Percentiles rank a stretch among this genome's conserved stretches.
Evolutionary conservation across 305 asterid species (phyloP).

Genomic region (Solanum hybrid): DNA sequence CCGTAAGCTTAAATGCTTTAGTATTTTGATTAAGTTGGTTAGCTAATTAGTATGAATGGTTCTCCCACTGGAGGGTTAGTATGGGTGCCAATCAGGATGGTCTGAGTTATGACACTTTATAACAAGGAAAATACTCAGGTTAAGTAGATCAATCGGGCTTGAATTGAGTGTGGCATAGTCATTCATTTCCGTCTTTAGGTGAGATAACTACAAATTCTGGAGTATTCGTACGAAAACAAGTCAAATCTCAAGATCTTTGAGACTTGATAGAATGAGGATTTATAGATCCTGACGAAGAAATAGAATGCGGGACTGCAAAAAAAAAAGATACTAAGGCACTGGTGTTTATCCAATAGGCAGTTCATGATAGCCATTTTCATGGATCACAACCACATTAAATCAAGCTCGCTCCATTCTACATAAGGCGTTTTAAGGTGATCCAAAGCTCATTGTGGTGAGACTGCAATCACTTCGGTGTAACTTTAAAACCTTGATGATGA

Average conservation of each 20-base stretch:
- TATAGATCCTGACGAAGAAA: neutral
- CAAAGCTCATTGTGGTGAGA: constrained; percentile 3
- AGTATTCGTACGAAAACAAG: neutral
- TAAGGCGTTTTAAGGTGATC: constrained; percentile 1
- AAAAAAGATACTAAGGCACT: neutral
- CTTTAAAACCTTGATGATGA: too few relatives aligned
- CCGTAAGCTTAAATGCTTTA: too few relatives aligned
- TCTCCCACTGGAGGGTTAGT: too few relatives aligned
- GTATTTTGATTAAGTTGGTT: too few relatives aligned
- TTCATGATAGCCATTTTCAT: neutral
- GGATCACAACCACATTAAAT: neutral
- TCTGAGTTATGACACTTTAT: too few relatives aligned
- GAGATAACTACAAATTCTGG: neutral
- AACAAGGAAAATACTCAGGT: too few relatives aligned
- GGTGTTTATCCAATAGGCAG: neutral
- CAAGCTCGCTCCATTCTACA: neutral
- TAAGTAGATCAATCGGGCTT: too few relatives aligned
- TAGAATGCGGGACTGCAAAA: neutral
- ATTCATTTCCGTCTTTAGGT: too few relatives aligned
- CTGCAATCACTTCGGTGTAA: neutral
- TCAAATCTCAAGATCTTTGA: neutral
- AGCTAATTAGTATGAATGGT: too few relatives aligned
- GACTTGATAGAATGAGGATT: neutral
- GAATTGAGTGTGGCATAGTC: neutral
- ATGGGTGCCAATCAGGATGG: too few relatives aligned